Percentiles rank a stretch among this genome's conserved stretches.
Conservation (phyloP, 805 yeast genomes). For the Wickerhamiella sergipiensis region DNA sequence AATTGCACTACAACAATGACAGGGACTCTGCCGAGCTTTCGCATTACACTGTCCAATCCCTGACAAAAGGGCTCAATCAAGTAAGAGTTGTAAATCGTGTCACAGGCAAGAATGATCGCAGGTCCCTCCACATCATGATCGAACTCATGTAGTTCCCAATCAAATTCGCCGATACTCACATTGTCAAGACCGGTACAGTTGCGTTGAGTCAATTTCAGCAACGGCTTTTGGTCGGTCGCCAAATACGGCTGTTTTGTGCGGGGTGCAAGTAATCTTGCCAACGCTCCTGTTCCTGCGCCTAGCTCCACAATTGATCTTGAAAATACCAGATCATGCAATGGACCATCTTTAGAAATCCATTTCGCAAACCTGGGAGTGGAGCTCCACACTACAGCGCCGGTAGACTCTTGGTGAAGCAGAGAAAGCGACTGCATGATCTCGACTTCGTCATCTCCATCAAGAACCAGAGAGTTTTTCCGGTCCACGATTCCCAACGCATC, state of each 20-base stretch:
- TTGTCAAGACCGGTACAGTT: conserved; percentile 6
- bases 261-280: conserved; percentile 11
- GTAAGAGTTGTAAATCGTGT: conserved; percentile 17
- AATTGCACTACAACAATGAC: not conserved
- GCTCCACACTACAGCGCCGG: conserved; percentile 19
- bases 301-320: conserved; percentile 12
- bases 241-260: not conserved
- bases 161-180: conserved; percentile 11
- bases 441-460: conserved; percentile 4
- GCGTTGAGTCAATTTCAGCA: conserved; percentile 11
- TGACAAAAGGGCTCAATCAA: conserved; percentile 10
- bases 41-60: conserved; percentile 11
- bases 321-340: not conserved
- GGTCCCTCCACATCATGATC: not conserved
- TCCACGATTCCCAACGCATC: conserved; percentile 9
- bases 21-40: not conserved
- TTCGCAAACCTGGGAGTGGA: conserved; percentile 10
- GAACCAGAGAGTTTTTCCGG: conserved; percentile 1
- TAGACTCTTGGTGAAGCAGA: conserved; percentile 12
- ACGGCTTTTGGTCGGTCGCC: conserved; percentile 17
- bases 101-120: conserved; percentile 14
- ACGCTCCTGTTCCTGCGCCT: conserved; percentile 17
- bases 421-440: conserved; percentile 11
- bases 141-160: conserved; percentile 17
- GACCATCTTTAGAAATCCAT: conserved; percentile 3